These are phyloP conservation scores for Exsudoporus frostii DNA, from an alignment of 768 basidiomycete species.

Conservation along the genomic window DNA sequence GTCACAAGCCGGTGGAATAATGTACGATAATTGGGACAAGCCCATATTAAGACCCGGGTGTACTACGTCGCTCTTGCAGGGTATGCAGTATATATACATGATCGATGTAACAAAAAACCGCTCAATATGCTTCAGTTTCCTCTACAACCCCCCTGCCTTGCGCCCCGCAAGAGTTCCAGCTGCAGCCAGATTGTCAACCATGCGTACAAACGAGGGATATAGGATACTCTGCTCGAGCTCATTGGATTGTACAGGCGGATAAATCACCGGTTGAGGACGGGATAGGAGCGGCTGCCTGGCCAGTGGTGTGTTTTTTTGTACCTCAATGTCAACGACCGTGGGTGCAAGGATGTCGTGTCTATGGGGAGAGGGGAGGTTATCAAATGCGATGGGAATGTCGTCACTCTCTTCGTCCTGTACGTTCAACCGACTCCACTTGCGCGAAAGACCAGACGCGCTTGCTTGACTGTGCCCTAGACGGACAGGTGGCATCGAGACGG, in stretches of 20 bases:
- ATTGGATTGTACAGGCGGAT: slow-evolving; percentile 13
- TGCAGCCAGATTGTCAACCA: slow-evolving; percentile 21
- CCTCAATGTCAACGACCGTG: slow-evolving; percentile 4
- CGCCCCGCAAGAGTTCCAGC: slow-evolving; percentile 14
- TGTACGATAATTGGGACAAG: background rate
- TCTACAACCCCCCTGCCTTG: background rate
- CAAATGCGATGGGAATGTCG: slow-evolving; percentile 17
- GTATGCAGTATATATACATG: background rate
- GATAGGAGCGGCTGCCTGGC: slow-evolving; percentile 15
- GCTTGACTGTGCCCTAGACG: slow-evolving; percentile 8
- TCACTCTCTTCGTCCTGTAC: slow-evolving; percentile 21
- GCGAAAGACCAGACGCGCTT: slow-evolving; percentile 16
- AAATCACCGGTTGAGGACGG: slow-evolving; percentile 19
- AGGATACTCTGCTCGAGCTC: slow-evolving; percentile 18
- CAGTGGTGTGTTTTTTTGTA: slow-evolving; percentile 8
- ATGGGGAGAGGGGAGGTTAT: slow-evolving; percentile 15
- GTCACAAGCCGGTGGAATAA: background rate
- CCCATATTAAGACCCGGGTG: background rate
- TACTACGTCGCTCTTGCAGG: background rate
- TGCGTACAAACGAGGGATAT: slow-evolving; percentile 20
- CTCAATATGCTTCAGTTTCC: background rate
- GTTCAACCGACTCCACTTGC: slow-evolving; percentile 32
- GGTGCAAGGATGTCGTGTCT: background rate
- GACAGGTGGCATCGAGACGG: slow-evolving; percentile 12
- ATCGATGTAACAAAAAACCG: background rate